These are phyloP conservation scores for Leishmania amazonensis DNA, from an alignment of 208 protist genomes.

Conservation along the genomic window DNA sequence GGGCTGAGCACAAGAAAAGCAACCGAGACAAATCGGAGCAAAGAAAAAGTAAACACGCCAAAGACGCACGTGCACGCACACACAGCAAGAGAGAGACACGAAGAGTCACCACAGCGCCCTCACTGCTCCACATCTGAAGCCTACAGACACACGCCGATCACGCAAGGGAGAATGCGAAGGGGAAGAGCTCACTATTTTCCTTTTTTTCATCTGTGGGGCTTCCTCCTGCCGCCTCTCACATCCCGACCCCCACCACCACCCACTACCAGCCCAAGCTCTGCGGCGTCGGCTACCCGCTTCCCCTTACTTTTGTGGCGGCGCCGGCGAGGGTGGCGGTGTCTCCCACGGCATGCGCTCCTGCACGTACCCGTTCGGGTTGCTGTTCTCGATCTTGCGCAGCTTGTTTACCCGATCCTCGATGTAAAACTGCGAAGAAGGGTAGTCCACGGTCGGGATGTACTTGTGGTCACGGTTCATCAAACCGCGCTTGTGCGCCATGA, in stretches of 20 bases:
- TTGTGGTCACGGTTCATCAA: constrained; percentile 21
- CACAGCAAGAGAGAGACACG: neutral
- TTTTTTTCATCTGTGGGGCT: neutral
- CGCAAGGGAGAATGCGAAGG: too few species aligned
- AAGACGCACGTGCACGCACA: neutral
- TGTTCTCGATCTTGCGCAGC: constrained; percentile 55
- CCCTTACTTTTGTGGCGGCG: constrained; percentile 43
- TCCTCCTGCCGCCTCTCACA: neutral
- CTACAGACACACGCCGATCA: neutral
- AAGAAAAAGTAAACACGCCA: too few species aligned
- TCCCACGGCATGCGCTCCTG: constrained; percentile 63
- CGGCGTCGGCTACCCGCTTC: neutral
- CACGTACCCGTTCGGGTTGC: constrained; percentile 72
- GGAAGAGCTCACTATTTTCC: neutral
- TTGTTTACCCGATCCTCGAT: constrained; percentile 30
- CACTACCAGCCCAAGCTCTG: neutral
- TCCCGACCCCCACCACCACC: neutral
- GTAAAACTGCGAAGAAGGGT: constrained; percentile 22
- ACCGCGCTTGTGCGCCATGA: constrained; percentile 41
- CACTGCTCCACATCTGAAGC: neutral
- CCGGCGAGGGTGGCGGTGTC: constrained; percentile 16
- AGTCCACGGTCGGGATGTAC: constrained; percentile 31
- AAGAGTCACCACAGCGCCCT: neutral
- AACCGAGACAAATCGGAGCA: too few species aligned
- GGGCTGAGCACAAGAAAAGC: too few species aligned